A percentile compares a stretch with the other conserved stretches of the same genome.
Evolutionary conservation across 2,329 filamentous ascomycete species (phyloP).

Genomic region (Fusarium verrucosum): DNA sequence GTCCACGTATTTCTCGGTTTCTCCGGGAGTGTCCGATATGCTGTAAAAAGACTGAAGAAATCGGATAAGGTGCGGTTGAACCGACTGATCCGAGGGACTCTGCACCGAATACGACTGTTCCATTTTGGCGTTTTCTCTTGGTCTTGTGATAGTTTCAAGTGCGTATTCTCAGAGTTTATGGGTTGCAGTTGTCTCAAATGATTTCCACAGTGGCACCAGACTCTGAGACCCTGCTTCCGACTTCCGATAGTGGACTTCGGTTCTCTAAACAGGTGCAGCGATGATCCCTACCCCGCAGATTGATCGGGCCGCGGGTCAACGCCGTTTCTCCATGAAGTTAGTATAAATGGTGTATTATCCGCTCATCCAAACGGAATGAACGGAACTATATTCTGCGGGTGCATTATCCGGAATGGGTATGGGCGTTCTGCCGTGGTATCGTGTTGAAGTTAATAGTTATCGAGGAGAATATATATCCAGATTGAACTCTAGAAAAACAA

Average conservation of each 20-base stretch:
- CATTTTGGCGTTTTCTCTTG: slow-evolving; percentile 4
- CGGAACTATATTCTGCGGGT: background rate
- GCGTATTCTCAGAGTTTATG: background rate
- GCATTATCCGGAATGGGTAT: slow-evolving; percentile 19
- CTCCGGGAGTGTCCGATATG: slow-evolving; percentile 28
- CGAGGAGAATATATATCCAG: slow-evolving; percentile 2
- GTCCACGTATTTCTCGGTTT: slow-evolving; percentile 29
- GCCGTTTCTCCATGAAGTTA: background rate
- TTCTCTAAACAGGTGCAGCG: background rate
- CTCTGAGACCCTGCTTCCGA: slow-evolving; percentile 25
- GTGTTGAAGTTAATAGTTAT: background rate
- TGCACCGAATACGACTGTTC: slow-evolving; percentile 23
- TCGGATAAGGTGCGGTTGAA: slow-evolving; percentile 16
- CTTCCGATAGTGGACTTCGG: slow-evolving; percentile 22
- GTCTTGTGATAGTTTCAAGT: background rate
- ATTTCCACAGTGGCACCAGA: background rate
- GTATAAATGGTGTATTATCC: slow-evolving; percentile 20
- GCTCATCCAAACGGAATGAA: slow-evolving; percentile 8
- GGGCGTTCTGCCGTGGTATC: background rate
- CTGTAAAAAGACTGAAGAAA: slow-evolving; percentile 26
- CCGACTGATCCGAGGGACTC: slow-evolving; percentile 22
- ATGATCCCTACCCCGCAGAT: slow-evolving; percentile 22
- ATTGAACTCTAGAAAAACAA: background rate
- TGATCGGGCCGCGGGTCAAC: slow-evolving; percentile 15
- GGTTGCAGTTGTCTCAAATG: background rate